These are phyloP conservation scores for Colletotrichum sansevieriae DNA, from an alignment of 2,329 filamentous ascomycete genomes.

Conservation along the genomic window DNA sequence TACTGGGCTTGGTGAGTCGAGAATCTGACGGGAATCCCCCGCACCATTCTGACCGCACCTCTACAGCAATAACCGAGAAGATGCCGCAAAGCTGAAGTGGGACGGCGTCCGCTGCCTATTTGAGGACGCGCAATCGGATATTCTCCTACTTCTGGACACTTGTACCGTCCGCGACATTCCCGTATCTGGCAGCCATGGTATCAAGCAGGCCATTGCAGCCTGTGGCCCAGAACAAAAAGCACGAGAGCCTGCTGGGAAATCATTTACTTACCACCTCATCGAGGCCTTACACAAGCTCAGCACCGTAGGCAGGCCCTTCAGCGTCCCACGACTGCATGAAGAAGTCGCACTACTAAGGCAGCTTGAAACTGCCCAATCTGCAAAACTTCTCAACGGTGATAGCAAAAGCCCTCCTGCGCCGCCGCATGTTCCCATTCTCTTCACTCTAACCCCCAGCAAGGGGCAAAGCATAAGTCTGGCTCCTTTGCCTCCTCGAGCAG, in stretches of 20 bases:
- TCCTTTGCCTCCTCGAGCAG: slow-evolving; percentile 55
- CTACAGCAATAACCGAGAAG: slow-evolving; percentile 67
- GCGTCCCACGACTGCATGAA: slow-evolving; percentile 67
- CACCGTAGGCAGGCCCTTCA: slow-evolving; percentile 65
- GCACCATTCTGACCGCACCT: slow-evolving; percentile 52
- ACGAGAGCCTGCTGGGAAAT: slow-evolving; percentile 60
- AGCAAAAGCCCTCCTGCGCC: slow-evolving; percentile 51
- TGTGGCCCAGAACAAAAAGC: slow-evolving; percentile 64
- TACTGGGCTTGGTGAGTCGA: slow-evolving; percentile 75
- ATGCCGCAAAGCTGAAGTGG: slow-evolving; percentile 74
- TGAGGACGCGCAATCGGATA: slow-evolving; percentile 73
- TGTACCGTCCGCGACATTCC: slow-evolving; percentile 67
- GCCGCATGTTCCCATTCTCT: slow-evolving; percentile 62
- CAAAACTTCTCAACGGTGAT: slow-evolving; percentile 60
- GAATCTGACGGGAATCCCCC: not conserved
- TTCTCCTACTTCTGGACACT: slow-evolving; percentile 73
- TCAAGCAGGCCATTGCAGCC: slow-evolving; percentile 75
- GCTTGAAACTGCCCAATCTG: slow-evolving; percentile 57
- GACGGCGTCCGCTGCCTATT: slow-evolving; percentile 72
- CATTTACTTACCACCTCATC: slow-evolving; percentile 70
- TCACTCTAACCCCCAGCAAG: slow-evolving; percentile 68
- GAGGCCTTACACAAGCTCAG: slow-evolving; percentile 68
- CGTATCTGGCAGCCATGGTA: slow-evolving; percentile 64
- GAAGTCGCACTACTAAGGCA: slow-evolving; percentile 63
- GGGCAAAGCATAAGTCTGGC: slow-evolving; percentile 66